A percentile compares a stretch with the other conserved stretches of the same genome.
These are phyloP conservation scores for Mikania micrantha DNA, from an alignment of 129 eudicot genomes.

Conservation along the genomic window DNA sequence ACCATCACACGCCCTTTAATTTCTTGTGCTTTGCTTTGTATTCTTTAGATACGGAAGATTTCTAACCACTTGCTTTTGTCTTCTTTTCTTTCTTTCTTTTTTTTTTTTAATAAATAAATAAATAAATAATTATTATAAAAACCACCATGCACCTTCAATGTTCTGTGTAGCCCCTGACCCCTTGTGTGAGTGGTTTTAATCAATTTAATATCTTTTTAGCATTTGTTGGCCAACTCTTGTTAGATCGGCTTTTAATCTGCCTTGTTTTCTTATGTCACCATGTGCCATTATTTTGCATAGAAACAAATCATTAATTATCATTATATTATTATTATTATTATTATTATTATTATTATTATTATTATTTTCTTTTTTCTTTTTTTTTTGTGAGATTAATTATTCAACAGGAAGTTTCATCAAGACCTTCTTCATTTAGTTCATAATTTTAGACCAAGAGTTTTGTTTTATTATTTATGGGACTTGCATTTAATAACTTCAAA, in stretches of 20 bases:
- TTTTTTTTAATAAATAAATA: neutral
- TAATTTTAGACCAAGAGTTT: neutral
- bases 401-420: conserved; percentile 16
- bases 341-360: too few species aligned
- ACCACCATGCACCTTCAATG: conserved; percentile 22
- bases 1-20: neutral
- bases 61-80: conserved; percentile 38
- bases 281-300: conserved; percentile 25
- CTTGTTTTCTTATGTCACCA: conserved; percentile 25
- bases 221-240: conserved; percentile 25
- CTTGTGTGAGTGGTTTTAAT: conserved; percentile 19
- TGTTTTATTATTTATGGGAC: too few species aligned
- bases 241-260: conserved; percentile 30
- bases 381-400: conserved; percentile 18
- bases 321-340: too few species aligned
- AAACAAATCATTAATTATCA: neutral
- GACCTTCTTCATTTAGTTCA: too few species aligned
- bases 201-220: conserved; percentile 24
- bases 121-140: neutral
- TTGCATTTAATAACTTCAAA: neutral
- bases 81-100: conserved; percentile 17
- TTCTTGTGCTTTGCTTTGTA: conserved; percentile 19
- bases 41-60: conserved; percentile 32
- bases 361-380: too few species aligned
- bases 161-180: conserved; percentile 27